These are phyloP conservation scores for Trichoderma reesei DNA, from an alignment of 495 filamentous ascomycete genomes.

Conservation along the genomic window DNA sequence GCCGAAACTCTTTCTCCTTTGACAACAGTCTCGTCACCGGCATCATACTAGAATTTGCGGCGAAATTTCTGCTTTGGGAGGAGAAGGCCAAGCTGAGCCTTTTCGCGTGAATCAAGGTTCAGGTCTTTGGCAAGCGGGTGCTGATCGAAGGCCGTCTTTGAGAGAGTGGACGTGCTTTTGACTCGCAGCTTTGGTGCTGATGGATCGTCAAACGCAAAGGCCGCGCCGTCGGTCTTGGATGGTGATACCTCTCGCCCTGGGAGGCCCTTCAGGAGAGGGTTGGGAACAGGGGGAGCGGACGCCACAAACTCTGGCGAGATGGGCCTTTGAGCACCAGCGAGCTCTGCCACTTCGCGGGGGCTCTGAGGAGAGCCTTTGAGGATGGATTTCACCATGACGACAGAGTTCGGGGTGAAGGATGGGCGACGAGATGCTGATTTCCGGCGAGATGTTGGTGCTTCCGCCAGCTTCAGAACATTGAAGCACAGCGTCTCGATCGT, in stretches of 20 bases:
- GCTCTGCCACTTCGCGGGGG: neutral
- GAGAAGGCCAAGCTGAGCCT: conserved; percentile 8
- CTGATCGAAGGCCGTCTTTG: conserved; percentile 2
- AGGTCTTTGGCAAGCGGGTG: conserved; percentile 5
- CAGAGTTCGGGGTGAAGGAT: neutral
- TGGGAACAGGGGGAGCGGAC: neutral
- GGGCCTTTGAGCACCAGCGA: neutral
- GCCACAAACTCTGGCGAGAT: neutral
- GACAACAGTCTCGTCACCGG: neutral
- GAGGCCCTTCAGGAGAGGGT: neutral
- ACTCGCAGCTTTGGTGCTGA: neutral
- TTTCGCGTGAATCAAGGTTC: neutral
- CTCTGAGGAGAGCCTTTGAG: conserved; percentile 4
- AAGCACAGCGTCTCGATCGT: conserved; percentile 4
- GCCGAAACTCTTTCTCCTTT: neutral
- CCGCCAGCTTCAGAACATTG: neutral
- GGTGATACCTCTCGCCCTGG: conserved; percentile 7
- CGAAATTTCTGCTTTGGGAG: conserved; percentile 2
- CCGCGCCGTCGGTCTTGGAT: conserved; percentile 4
- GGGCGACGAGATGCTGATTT: neutral
- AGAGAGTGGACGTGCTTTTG: neutral
- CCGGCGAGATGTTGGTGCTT: neutral
- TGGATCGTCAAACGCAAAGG: conserved; percentile 3
- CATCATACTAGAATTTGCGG: conserved; percentile 3
- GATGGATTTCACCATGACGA: neutral